A percentile compares a stretch with the other conserved stretches of the same genome.
Evolutionary conservation across 768 basidiomycete genomes (phyloP).

Genomic region (Chalciporus sphaerocephalus): DNA sequence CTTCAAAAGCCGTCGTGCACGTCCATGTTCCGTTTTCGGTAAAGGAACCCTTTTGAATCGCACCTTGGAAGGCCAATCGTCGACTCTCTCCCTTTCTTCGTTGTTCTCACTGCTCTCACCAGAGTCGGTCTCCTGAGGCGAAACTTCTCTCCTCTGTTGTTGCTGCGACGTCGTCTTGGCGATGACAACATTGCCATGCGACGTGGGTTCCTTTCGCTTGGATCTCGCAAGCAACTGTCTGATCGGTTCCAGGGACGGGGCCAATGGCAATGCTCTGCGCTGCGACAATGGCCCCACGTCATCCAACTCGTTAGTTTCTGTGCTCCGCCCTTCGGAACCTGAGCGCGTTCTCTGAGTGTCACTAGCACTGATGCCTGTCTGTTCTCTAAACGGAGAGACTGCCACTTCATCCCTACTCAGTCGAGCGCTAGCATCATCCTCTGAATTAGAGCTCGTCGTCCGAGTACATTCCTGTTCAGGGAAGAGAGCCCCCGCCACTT

Average conservation of each 20-base stretch:
- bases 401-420: neutral
- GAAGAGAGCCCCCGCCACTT: neutral
- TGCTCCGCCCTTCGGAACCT: slow-evolving; percentile 7
- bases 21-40: slow-evolving; percentile 31
- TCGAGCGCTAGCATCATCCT: neutral
- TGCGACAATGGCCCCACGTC: neutral
- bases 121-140: slow-evolving; percentile 10
- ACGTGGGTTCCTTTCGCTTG: slow-evolving; percentile 7
- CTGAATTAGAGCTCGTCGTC: slow-evolving; percentile 5
- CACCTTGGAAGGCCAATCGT: slow-evolving; percentile 15
- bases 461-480: neutral
- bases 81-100: slow-evolving; percentile 8
- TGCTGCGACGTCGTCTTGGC: slow-evolving; percentile 5
- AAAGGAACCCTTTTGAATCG: slow-evolving; percentile 28
- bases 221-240: slow-evolving; percentile 8
- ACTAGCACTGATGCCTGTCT: neutral
- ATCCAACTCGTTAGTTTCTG: neutral
- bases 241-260: slow-evolving; percentile 12
- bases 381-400: neutral
- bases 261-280: neutral
- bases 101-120: slow-evolving; percentile 11
- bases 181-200: slow-evolving; percentile 2
- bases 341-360: slow-evolving; percentile 1
- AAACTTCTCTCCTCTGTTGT: slow-evolving; percentile 1
- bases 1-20: slow-evolving; percentile 30